A percentile compares a stretch with the other conserved stretches of the same genome.
Evolutionary conservation across 2,329 filamentous ascomycete genomes (phyloP).

Genomic region (Ramularia endophylla): DNA sequence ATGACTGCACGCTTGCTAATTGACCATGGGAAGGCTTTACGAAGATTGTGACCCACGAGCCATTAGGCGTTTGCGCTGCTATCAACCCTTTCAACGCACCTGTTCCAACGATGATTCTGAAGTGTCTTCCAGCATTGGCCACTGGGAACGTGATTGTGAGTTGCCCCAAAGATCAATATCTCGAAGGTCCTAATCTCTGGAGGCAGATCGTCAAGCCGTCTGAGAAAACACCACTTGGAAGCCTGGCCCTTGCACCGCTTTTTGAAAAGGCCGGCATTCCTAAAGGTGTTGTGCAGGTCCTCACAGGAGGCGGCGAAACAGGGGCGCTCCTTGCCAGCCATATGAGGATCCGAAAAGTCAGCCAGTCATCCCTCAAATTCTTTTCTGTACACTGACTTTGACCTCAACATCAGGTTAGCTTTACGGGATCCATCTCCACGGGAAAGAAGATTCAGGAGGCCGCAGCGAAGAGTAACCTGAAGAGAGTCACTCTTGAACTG

Average conservation of each 20-base stretch:
- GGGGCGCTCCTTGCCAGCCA: conserved; percentile 55
- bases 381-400: too few species aligned
- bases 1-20: too few species aligned
- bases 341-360: conserved; percentile 53
- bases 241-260: conserved; percentile 54
- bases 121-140: conserved; percentile 52
- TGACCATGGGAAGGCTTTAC: conserved; percentile 4
- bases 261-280: conserved; percentile 50
- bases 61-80: conserved; percentile 12
- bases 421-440: conserved; percentile 55
- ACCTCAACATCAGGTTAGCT: too few species aligned
- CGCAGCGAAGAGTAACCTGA: conserved; percentile 49
- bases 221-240: conserved; percentile 52
- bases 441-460: conserved; percentile 56
- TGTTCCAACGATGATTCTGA: conserved; percentile 45
- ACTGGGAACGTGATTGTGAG: conserved; percentile 35
- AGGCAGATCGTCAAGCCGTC: conserved; percentile 29
- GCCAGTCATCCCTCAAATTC: too few species aligned
- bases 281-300: conserved; percentile 52
- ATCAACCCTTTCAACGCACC: conserved; percentile 40
- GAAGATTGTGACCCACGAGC: conserved; percentile 12
- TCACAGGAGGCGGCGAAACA: conserved; percentile 55
- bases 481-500: conserved; percentile 56
- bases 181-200: neutral
- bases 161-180: neutral